Evolutionary conservation across 2,329 filamentous ascomycete species (phyloP).

Genomic region (Scedosporium dehoogii): DNA sequence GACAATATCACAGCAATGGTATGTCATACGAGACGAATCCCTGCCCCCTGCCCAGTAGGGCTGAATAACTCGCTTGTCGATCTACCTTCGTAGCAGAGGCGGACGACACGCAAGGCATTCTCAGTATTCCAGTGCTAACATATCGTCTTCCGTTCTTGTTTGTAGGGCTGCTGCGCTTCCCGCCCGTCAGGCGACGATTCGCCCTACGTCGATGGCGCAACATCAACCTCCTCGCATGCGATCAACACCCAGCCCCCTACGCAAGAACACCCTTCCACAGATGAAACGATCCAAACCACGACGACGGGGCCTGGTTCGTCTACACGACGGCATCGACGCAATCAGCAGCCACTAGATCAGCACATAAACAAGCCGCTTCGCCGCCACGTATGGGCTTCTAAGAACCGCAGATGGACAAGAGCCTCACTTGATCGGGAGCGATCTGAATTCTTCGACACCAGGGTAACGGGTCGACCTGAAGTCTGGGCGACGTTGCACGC

Average conservation of each 20-base stretch:
- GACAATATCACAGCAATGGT: background rate
- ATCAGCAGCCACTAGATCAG: slow-evolving; percentile 40
- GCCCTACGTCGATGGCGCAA: slow-evolving; percentile 39
- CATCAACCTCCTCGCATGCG: slow-evolving; percentile 41
- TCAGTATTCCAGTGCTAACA: background rate
- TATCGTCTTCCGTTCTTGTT: background rate
- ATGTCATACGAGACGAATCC: background rate
- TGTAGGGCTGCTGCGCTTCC: slow-evolving; percentile 50
- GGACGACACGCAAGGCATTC: too few relatives aligned
- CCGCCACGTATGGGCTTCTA: slow-evolving; percentile 55
- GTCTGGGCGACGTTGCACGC: slow-evolving; percentile 69
- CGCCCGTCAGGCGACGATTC: slow-evolving; percentile 40
- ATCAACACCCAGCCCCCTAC: slow-evolving; percentile 34
- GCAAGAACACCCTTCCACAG: slow-evolving; percentile 14
- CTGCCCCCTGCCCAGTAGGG: background rate
- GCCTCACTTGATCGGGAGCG: slow-evolving; percentile 60
- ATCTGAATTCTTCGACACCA: slow-evolving; percentile 79
- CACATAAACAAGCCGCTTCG: slow-evolving; percentile 63
- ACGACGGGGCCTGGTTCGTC: slow-evolving; percentile 10
- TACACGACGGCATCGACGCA: slow-evolving; percentile 19
- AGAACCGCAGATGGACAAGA: slow-evolving; percentile 59
- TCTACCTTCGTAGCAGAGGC: too few relatives aligned
- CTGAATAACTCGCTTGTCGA: background rate
- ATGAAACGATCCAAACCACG: slow-evolving; percentile 12
- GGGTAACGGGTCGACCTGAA: slow-evolving; percentile 66